Conservation (phyloP, 441 rosid genomes). For the Adansonia gregorii region DNA sequence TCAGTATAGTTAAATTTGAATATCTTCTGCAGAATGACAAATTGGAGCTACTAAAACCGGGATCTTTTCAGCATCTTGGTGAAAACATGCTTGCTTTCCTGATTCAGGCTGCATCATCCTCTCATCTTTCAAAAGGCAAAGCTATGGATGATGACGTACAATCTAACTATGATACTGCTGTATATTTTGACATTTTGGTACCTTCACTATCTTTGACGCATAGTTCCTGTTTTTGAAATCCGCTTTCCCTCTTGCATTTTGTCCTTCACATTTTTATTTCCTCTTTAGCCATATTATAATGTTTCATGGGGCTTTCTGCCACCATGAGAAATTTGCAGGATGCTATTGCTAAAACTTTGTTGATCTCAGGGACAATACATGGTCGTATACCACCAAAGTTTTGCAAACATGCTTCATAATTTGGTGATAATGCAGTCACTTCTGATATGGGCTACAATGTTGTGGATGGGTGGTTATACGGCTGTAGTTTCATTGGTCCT, state of each 20-base stretch:
- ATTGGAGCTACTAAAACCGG: constrained; percentile 78
- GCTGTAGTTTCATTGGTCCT: constrained; percentile 66
- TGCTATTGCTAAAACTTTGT: constrained; percentile 30
- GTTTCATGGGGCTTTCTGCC: constrained; percentile 8
- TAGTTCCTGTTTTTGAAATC: constrained; percentile 21
- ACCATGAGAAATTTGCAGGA: constrained; percentile 23
- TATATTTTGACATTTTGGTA: constrained; percentile 90
- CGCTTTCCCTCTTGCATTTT: constrained; percentile 10
- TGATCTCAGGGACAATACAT: constrained; percentile 80
- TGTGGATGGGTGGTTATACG: constrained; percentile 87
- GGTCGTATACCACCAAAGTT: constrained; percentile 67
- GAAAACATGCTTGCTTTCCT: constrained; percentile 96
- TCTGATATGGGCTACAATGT: constrained; percentile 78
- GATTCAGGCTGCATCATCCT: constrained; percentile 62
- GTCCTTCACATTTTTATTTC: constrained; percentile 2
- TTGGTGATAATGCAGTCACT: constrained; percentile 85
- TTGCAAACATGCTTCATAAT: constrained; percentile 78
- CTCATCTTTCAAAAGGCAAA: constrained; percentile 54
- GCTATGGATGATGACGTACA: constrained; percentile 42
- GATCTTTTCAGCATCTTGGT: constrained; percentile 96
- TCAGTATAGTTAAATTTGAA: constrained; percentile 25
- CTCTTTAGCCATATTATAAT: constrained; percentile 1
- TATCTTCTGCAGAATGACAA: constrained; percentile 80
- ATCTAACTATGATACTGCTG: constrained; percentile 43
- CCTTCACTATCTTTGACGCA: constrained; percentile 30